Evolutionary conservation across 305 asterid genomes (phyloP).

Genomic region (Solanum hybrid): DNA sequence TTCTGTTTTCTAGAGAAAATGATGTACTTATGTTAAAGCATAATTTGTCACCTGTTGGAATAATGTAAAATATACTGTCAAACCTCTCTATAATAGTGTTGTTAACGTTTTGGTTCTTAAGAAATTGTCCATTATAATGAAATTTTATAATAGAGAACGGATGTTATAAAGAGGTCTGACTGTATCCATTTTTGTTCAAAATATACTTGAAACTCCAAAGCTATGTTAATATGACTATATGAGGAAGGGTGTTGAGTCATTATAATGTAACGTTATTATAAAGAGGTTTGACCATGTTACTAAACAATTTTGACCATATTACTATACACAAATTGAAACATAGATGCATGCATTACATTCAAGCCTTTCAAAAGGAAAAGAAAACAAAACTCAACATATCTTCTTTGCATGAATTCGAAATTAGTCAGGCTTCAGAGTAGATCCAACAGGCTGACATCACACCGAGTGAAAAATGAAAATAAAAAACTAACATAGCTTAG

Average conservation of each 20-base stretch:
- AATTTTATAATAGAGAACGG: too few species aligned
- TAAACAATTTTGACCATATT: not conserved
- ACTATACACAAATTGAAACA: not conserved
- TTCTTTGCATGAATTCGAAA: not conserved
- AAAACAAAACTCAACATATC: not conserved
- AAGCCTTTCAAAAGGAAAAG: not conserved
- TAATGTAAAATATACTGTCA: not conserved
- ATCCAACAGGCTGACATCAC: not conserved
- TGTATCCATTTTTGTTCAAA: not conserved
- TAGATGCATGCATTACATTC: not conserved
- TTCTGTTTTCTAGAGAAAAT: slow-evolving; percentile 31
- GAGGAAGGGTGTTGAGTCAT: not conserved
- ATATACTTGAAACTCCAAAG: not conserved
- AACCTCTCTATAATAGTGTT: not conserved
- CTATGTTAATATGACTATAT: not conserved
- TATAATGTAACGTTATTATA: too few species aligned
- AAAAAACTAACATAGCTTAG: slow-evolving; percentile 21
- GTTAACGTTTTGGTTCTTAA: not conserved
- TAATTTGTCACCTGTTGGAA: not conserved
- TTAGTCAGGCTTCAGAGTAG: not conserved
- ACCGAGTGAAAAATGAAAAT: too few species aligned
- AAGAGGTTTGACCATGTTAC: not conserved
- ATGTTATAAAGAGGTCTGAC: too few species aligned
- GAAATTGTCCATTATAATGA: not conserved
- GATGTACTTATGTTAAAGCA: not conserved